Evolutionary conservation across 805 yeast species (phyloP).

Genomic region (Pichia manshurica): DNA sequence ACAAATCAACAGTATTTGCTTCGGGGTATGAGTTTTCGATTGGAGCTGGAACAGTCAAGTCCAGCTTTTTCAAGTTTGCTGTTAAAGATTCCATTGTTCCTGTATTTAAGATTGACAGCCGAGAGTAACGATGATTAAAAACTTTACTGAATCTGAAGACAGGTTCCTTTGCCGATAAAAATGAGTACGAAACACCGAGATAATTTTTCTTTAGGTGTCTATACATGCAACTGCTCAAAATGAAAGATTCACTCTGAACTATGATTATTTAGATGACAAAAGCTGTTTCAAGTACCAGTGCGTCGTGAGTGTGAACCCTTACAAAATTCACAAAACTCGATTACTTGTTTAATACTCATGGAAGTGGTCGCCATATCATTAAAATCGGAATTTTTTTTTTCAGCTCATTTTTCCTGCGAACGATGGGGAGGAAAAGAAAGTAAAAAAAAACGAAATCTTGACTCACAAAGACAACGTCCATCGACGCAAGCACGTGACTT

Average conservation of each 20-base stretch:
- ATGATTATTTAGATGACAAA: neutral
- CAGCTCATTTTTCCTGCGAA: too few relatives aligned
- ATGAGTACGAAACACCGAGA: neutral
- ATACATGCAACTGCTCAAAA: neutral
- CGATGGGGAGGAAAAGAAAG: too few relatives aligned
- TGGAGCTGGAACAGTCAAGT: slow-evolving; percentile 35
- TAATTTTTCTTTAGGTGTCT: neutral
- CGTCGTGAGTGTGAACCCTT: neutral
- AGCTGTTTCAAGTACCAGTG: neutral
- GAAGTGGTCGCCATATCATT: too few relatives aligned
- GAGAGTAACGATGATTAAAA: neutral
- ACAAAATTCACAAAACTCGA: too few relatives aligned
- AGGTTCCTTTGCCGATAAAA: neutral
- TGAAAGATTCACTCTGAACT: neutral
- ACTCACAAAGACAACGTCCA: too few relatives aligned
- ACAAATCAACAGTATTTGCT: slow-evolving; percentile 75
- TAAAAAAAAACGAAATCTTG: too few relatives aligned
- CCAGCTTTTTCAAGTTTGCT: slow-evolving; percentile 22
- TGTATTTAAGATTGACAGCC: slow-evolving; percentile 5
- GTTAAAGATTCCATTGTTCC: slow-evolving; percentile 20
- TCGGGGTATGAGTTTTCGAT: slow-evolving; percentile 65
- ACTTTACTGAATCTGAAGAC: too few relatives aligned
- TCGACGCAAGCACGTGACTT: too few relatives aligned
- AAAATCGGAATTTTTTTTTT: too few relatives aligned
- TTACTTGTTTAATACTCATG: too few relatives aligned